phyloP scores from a whole-genome alignment of 1,139 yeast species.

The Lodderomyces beijingensis region DNA sequence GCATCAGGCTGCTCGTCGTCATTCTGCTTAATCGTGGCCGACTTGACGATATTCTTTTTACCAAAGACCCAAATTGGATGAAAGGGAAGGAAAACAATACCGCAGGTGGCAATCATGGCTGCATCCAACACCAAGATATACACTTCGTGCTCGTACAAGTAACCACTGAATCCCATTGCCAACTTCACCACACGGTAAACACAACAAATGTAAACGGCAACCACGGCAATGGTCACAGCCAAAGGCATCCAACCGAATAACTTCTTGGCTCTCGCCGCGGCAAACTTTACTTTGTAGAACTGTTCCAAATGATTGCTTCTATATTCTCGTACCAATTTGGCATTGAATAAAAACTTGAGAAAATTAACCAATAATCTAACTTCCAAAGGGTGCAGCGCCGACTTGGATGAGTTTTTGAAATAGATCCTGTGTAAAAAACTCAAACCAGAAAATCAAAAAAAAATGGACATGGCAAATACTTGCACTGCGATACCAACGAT shows the following conservation, averaged over 20 bases:
- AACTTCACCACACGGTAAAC: constrained; percentile 75
- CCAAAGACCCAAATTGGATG: constrained; percentile 63
- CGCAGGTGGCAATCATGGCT: constrained; percentile 49
- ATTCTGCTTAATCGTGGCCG: constrained; percentile 11
- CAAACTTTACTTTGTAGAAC: constrained; percentile 34
- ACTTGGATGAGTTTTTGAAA: constrained; percentile 16
- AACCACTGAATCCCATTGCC: constrained; percentile 71
- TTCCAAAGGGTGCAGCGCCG: constrained; percentile 1
- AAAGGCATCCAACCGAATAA: constrained; percentile 43
- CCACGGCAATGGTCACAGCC: constrained; percentile 46
- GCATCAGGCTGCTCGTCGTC: too few species aligned
- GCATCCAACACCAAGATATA: constrained; percentile 75
- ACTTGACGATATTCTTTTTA: constrained; percentile 10
- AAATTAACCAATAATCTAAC: constrained; percentile 19
- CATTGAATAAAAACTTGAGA: constrained; percentile 21
- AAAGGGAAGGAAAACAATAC: constrained; percentile 41
- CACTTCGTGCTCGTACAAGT: constrained; percentile 61
- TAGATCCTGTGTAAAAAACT: constrained; percentile 45
- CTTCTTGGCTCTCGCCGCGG: constrained; percentile 32
- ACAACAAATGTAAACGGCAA: constrained; percentile 64
- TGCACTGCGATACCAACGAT: constrained; percentile 79
- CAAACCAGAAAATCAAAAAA: constrained; percentile 52
- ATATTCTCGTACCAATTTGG: constrained; percentile 17
- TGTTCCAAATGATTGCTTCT: constrained; percentile 20
- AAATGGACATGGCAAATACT: constrained; percentile 61